Evolutionary conservation across 2,329 filamentous ascomycete species (phyloP).

Genomic region (Diaporthe australafricana): DNA sequence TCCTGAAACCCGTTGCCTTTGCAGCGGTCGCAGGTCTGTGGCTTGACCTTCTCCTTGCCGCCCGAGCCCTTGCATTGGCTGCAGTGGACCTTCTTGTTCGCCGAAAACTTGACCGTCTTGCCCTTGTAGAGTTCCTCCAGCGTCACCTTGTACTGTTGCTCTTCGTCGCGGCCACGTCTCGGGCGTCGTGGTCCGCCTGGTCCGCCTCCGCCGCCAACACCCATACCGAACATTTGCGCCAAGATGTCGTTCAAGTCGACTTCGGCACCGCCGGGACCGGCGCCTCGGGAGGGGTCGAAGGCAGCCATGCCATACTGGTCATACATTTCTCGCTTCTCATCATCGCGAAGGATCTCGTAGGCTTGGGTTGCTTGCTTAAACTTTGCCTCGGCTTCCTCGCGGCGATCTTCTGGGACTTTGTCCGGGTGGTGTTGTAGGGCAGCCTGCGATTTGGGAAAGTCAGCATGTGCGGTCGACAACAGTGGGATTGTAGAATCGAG

Average conservation of each 20-base stretch:
- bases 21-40: constrained; percentile 85
- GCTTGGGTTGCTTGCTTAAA: constrained; percentile 96
- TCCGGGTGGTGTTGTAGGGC: constrained; percentile 92
- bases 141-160: constrained; percentile 90
- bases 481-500: neutral
- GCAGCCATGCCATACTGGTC: constrained; percentile 96
- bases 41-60: constrained; percentile 91
- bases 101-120: constrained; percentile 96
- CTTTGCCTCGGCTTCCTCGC: constrained; percentile 85
- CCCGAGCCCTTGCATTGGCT: constrained; percentile 87
- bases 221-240: constrained; percentile 90
- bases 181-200: constrained; percentile 69
- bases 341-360: constrained; percentile 97
- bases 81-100: constrained; percentile 94
- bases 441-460: constrained; percentile 63
- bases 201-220: constrained; percentile 68
- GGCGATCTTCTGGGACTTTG: constrained; percentile 89
- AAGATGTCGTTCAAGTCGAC: constrained; percentile 93
- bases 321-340: constrained; percentile 91
- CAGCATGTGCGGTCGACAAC: constrained; percentile 27
- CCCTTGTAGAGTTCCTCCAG: constrained; percentile 98
- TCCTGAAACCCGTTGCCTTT: constrained; percentile 83
- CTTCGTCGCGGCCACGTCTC: constrained; percentile 82
- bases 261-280: constrained; percentile 73
- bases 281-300: constrained; percentile 79